Percentiles rank a stretch among this genome's conserved stretches.
phyloP scores from a whole-genome alignment of 2,329 filamentous ascomycete species.

The Fusarium redolens region DNA sequence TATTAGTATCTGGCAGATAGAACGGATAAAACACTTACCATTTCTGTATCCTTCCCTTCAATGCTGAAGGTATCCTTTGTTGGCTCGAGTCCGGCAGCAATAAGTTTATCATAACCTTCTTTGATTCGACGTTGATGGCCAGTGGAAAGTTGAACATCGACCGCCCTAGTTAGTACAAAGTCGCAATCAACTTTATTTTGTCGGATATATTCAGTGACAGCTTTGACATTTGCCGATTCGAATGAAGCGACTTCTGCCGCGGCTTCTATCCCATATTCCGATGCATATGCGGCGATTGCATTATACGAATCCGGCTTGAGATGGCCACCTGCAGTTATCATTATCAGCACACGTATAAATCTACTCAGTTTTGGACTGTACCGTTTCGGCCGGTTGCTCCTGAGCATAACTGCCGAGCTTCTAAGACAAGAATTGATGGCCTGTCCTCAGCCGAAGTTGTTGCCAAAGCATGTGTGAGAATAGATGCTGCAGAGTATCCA shows the following conservation, averaged over 20 bases:
- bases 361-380: background rate
- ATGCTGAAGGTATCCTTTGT: background rate
- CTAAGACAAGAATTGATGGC: background rate
- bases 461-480: background rate
- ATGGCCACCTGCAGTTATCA: background rate
- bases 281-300: background rate
- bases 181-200: background rate
- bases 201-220: background rate
- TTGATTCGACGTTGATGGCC: background rate
- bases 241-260: background rate
- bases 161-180: background rate
- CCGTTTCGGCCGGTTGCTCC: background rate
- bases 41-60: background rate
- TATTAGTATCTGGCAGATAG: fast-evolving
- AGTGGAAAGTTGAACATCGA: background rate
- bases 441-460: background rate
- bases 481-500: background rate
- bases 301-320: background rate
- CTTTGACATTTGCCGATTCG: background rate
- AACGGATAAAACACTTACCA: background rate
- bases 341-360: too few relatives aligned
- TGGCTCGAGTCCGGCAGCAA: background rate
- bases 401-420: background rate
- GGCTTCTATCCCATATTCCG: background rate
- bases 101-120: background rate